phyloP scores from a whole-genome alignment of 805 yeast genomes.

The Metschnikowia continentalis region DNA sequence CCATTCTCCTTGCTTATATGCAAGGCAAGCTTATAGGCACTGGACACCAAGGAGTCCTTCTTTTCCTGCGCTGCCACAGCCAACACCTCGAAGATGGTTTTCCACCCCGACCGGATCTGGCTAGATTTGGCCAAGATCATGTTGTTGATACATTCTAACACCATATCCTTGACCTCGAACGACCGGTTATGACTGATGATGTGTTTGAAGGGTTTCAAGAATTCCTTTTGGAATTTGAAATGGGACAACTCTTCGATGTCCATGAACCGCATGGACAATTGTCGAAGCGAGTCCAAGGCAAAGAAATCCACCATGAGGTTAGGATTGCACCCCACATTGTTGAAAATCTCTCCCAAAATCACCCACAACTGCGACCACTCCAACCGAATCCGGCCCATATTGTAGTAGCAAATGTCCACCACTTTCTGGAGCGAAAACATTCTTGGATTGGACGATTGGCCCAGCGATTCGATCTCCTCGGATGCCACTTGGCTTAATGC shows the following conservation, averaged over 20 bases:
- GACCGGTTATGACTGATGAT: conserved; percentile 66
- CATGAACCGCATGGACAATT: conserved; percentile 84
- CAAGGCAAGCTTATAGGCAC: conserved; percentile 60
- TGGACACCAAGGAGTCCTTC: conserved; percentile 55
- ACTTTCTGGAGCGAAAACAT: conserved; percentile 90
- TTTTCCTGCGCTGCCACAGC: conserved; percentile 64
- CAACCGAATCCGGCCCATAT: conserved; percentile 91
- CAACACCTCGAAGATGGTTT: conserved; percentile 75
- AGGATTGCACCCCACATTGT: conserved; percentile 74
- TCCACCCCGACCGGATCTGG: conserved; percentile 91
- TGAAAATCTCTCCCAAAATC: conserved; percentile 86
- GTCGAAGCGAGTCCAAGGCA: conserved; percentile 92
- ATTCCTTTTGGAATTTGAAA: conserved; percentile 92
- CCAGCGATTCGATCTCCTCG: conserved; percentile 89
- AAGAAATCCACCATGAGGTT: conserved; percentile 77
- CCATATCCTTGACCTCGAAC: conserved; percentile 77
- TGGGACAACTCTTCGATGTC: conserved; percentile 93
- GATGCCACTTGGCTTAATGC: conserved; percentile 82
- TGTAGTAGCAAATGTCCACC: conserved; percentile 96
- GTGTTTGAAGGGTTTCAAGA: conserved; percentile 83
- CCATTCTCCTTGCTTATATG: conserved; percentile 59
- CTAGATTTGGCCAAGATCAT: conserved; percentile 74
- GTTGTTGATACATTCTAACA: conserved; percentile 81
- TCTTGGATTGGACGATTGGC: conserved; percentile 77
- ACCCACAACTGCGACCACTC: conserved; percentile 98